Conservation (phyloP, 2,329 filamentous ascomycete species). For the Xylariaceae sp. region DNA sequence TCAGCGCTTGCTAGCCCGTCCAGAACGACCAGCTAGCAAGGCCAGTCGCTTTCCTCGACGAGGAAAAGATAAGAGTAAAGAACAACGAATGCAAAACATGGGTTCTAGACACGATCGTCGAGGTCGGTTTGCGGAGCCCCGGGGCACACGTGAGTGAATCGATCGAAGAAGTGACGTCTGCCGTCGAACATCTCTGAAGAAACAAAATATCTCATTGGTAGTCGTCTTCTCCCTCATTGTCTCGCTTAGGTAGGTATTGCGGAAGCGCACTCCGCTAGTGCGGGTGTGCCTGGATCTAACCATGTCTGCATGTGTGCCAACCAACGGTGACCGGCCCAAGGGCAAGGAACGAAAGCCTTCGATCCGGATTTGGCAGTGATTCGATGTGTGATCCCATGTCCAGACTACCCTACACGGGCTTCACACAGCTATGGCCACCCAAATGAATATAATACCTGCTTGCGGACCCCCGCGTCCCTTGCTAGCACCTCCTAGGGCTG, state of each 20-base stretch:
- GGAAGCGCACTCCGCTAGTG: slow-evolving; percentile 20
- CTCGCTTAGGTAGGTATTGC: slow-evolving; percentile 14
- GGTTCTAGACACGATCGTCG: background rate
- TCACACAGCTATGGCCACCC: slow-evolving; percentile 17
- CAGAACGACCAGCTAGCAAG: background rate
- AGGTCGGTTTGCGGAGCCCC: background rate
- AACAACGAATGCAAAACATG: background rate
- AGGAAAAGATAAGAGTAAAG: background rate
- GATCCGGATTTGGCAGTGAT: slow-evolving; percentile 8
- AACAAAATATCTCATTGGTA: background rate
- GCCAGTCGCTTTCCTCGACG: background rate
- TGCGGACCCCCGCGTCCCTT: background rate
- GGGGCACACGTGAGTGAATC: background rate
- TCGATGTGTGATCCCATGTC: background rate
- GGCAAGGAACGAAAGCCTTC: slow-evolving; percentile 18
- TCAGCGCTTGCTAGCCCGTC: background rate
- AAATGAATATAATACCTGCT: slow-evolving; percentile 10
- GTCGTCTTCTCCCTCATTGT: background rate
- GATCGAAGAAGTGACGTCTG: background rate
- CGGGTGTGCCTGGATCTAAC: slow-evolving; percentile 16
- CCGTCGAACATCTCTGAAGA: background rate
- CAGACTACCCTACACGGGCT: slow-evolving; percentile 13
- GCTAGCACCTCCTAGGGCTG: slow-evolving; percentile 4
- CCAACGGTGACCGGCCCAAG: background rate
- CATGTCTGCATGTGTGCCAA: slow-evolving; percentile 5